These are phyloP conservation scores for Penicillium ucsense DNA, from an alignment of 495 filamentous ascomycete genomes.

Conservation along the genomic window DNA sequence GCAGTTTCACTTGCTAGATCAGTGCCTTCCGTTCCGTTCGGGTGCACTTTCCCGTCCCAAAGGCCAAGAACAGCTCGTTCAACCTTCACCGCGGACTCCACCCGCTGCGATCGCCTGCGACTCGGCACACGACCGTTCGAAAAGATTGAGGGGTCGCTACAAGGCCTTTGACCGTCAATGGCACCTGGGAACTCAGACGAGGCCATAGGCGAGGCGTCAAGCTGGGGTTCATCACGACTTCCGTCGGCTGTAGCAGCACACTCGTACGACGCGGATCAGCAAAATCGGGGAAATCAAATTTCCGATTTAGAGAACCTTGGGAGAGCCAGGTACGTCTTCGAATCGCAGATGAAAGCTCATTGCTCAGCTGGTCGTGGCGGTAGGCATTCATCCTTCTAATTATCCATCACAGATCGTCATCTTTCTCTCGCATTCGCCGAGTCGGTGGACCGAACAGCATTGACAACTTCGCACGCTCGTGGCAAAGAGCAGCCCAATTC, in stretches of 20 bases:
- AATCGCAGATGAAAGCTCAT: no score
- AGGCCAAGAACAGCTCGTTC: neutral
- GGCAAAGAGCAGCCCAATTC: slow-evolving; percentile 87
- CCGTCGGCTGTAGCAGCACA: slow-evolving; percentile 3
- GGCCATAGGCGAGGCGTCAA: slow-evolving; percentile 1
- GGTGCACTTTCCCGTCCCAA: neutral
- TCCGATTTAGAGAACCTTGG: slow-evolving; percentile 9
- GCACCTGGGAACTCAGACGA: slow-evolving; percentile 3
- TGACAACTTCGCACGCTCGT: slow-evolving; percentile 87
- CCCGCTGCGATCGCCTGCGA: neutral
- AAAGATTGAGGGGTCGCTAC: neutral
- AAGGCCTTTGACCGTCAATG: slow-evolving; percentile 3
- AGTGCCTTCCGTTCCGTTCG: neutral
- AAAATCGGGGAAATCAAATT: slow-evolving; percentile 6
- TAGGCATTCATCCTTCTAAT: neutral
- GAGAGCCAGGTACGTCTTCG: slow-evolving; percentile 10
- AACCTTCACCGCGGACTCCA: neutral
- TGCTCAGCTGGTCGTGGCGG: no score
- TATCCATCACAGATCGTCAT: slow-evolving; percentile 36
- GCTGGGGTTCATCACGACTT: slow-evolving; percentile 5
- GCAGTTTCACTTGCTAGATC: no score
- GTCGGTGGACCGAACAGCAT: slow-evolving; percentile 89
- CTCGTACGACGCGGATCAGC: slow-evolving; percentile 13
- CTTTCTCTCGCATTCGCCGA: slow-evolving; percentile 68
- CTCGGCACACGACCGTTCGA: neutral